Percentiles rank a stretch among this genome's conserved stretches.
phyloP scores from a whole-genome alignment of 208 protist genomes.

The Acanthamoeba divionensis region DNA sequence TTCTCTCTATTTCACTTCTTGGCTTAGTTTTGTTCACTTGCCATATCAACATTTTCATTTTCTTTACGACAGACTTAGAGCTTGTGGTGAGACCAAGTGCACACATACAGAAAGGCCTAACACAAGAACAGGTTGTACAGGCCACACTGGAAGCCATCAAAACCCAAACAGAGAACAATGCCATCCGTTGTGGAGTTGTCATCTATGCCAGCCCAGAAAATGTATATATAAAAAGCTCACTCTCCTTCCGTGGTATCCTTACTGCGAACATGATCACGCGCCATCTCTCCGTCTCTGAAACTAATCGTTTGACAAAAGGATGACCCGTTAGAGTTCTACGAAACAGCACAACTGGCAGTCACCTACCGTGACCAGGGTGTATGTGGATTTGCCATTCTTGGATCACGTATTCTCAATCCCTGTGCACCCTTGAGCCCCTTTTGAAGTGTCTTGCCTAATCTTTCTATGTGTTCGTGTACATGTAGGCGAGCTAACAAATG shows the following conservation, averaged over 20 bases:
- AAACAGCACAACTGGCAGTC: neutral
- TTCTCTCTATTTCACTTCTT: neutral
- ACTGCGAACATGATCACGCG: too few relatives aligned
- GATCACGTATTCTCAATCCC: slow-evolving; percentile 27
- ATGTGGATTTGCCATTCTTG: slow-evolving; percentile 53
- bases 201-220: neutral
- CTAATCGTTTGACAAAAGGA: too few relatives aligned
- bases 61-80: slow-evolving; percentile 64
- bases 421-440: too few relatives aligned
- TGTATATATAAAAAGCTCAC: neutral
- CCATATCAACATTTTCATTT: slow-evolving; percentile 40
- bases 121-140: slow-evolving; percentile 44
- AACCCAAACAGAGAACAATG: neutral
- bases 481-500: neutral
- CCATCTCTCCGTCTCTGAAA: too few relatives aligned
- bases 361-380: slow-evolving; percentile 51
- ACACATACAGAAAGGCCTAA: slow-evolving; percentile 18
- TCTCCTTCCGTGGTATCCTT: slow-evolving; percentile 7
- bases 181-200: neutral
- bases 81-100: slow-evolving; percentile 60
- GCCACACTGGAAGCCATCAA: slow-evolving; percentile 16
- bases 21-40: too few relatives aligned
- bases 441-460: too few relatives aligned
- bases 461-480: too few relatives aligned
- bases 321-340: neutral